Conservation (phyloP, 768 basidiomycete species). For the Terana coerulea region DNA sequence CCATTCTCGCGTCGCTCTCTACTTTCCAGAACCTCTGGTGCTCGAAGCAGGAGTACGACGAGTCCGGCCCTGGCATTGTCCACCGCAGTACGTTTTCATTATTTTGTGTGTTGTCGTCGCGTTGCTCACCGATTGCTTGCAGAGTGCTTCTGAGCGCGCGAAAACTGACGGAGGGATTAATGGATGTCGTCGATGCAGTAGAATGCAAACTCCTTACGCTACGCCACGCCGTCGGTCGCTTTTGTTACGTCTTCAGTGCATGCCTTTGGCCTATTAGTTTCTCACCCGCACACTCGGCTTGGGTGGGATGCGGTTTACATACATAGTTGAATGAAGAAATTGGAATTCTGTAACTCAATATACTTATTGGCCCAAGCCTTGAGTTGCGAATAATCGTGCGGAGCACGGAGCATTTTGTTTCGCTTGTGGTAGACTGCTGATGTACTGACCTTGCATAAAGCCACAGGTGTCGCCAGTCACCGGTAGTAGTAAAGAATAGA, state of each 20-base stretch:
- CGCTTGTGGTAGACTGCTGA: too few relatives aligned
- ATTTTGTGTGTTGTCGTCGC: background rate
- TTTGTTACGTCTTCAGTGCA: slow-evolving; percentile 17
- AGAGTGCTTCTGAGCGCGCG: slow-evolving; percentile 33
- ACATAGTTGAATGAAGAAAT: slow-evolving; percentile 8
- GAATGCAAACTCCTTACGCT: slow-evolving; percentile 23
- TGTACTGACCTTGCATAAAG: too few relatives aligned
- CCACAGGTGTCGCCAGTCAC: too few relatives aligned
- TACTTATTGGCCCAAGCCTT: slow-evolving; percentile 1
- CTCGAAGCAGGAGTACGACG: slow-evolving; percentile 58
- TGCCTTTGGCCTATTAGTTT: slow-evolving; percentile 27
- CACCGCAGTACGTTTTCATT: slow-evolving; percentile 33
- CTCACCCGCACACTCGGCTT: slow-evolving; percentile 7
- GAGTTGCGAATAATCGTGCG: background rate
- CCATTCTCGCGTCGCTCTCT: slow-evolving; percentile 49
- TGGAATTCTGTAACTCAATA: slow-evolving; percentile 16
- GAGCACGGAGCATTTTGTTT: background rate
- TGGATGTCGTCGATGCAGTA: slow-evolving; percentile 25
- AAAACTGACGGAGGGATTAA: slow-evolving; percentile 17
- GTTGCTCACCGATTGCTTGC: background rate
- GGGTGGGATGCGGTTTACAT: slow-evolving; percentile 10
- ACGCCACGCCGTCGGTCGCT: slow-evolving; percentile 20
- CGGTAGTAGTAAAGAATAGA: too few relatives aligned
- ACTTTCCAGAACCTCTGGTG: slow-evolving; percentile 73
- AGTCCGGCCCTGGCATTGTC: slow-evolving; percentile 49